phyloP scores from a whole-genome alignment of 2,329 filamentous ascomycete genomes.

The Teratosphaeria pseudoeucalypti region DNA sequence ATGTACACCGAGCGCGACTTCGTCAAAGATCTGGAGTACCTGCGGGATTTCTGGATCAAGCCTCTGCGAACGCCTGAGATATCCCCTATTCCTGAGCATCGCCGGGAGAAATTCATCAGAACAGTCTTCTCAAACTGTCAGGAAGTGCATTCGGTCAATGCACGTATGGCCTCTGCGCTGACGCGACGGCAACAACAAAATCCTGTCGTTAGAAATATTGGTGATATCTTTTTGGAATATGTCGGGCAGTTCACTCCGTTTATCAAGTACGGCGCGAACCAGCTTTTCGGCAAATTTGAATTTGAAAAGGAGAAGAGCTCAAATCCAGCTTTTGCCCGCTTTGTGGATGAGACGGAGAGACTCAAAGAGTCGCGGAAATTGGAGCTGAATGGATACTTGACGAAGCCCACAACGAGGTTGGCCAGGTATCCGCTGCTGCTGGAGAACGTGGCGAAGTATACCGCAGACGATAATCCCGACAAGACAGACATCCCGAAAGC shows the following conservation, averaged over 20 bases:
- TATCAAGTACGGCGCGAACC: constrained; percentile 90
- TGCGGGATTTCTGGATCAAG: constrained; percentile 97
- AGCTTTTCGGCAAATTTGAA: constrained; percentile 93
- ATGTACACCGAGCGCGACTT: constrained; percentile 99
- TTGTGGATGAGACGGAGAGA: constrained; percentile 92
- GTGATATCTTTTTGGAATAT: constrained; percentile 88
- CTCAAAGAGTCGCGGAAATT: constrained; percentile 94
- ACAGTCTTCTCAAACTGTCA: constrained; percentile 95
- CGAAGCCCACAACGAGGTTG: constrained; percentile 90
- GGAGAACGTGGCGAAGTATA: constrained; percentile 86
- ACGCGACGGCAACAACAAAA: constrained; percentile 84
- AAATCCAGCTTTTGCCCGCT: constrained; percentile 76
- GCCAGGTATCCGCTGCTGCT: constrained; percentile 87
- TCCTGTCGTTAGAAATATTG: constrained; percentile 78
- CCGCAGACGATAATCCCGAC: constrained; percentile 78
- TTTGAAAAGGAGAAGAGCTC: constrained; percentile 90
- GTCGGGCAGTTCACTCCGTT: constrained; percentile 92
- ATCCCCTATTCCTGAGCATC: constrained; percentile 80
- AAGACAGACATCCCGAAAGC: constrained; percentile 88
- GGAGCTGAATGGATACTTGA: constrained; percentile 93
- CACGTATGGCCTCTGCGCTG: constrained; percentile 73
- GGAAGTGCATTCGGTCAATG: constrained; percentile 88
- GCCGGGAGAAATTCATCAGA: constrained; percentile 80
- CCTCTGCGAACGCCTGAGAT: constrained; percentile 66
- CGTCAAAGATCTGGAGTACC: constrained; percentile 95